Evolutionary conservation across 1,284 basidiomycete genomes (phyloP).

Genomic region (Phaffia rhodozyma): DNA sequence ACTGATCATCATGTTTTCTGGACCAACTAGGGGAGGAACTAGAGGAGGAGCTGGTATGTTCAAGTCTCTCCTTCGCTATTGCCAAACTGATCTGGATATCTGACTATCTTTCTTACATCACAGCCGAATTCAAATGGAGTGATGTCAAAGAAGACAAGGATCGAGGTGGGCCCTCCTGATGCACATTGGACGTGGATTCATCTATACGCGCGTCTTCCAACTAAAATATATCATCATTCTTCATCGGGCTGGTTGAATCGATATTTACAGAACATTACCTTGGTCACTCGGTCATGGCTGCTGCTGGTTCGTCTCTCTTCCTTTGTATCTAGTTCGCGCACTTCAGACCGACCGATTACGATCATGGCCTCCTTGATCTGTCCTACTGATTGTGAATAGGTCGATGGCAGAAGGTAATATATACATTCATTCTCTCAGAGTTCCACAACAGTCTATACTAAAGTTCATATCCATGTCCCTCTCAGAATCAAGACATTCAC

Average conservation of each 20-base stretch:
- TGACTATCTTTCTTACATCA: background rate
- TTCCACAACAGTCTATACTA: background rate
- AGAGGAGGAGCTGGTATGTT: constrained; percentile 16
- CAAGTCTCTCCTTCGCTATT: background rate
- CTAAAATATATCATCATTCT: background rate
- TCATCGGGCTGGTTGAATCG: background rate
- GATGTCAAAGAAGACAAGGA: constrained; percentile 9
- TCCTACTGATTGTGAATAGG: constrained; percentile 35
- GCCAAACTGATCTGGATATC: too few relatives aligned
- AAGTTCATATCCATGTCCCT: background rate
- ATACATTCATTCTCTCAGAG: background rate
- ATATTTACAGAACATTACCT: constrained; percentile 14
- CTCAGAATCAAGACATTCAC: constrained; percentile 70
- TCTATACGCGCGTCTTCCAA: too few relatives aligned
- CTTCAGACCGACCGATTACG: background rate
- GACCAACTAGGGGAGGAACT: constrained; percentile 11
- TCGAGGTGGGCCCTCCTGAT: background rate
- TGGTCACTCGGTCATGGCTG: constrained; percentile 16
- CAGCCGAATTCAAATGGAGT: constrained; percentile 19
- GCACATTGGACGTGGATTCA: too few relatives aligned
- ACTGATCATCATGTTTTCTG: background rate
- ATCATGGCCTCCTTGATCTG: background rate
- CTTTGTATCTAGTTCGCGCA: background rate
- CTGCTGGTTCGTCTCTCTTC: constrained; percentile 5
- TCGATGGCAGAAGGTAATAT: constrained; percentile 63